Conservation (phyloP, 768 basidiomycete genomes). For the Trametes cinnabarina region DNA sequence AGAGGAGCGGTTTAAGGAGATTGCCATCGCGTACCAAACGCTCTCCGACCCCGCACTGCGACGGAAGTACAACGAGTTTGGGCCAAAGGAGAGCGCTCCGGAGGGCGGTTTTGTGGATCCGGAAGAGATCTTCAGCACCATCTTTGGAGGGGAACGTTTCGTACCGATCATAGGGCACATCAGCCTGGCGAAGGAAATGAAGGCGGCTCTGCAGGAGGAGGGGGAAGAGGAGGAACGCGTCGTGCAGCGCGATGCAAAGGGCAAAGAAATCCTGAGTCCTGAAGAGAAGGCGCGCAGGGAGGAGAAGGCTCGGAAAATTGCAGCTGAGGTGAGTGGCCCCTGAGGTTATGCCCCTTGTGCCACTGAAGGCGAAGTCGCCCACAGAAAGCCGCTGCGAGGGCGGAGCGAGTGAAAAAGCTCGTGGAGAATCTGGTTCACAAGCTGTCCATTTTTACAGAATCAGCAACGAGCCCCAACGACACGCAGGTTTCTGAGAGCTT, state of each 20-base stretch:
- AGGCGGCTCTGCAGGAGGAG: constrained; percentile 84
- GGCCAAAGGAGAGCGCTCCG: constrained; percentile 74
- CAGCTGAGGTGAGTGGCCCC: constrained; percentile 59
- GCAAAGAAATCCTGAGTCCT: constrained; percentile 37
- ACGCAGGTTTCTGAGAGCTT: constrained; percentile 68
- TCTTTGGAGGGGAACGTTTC: constrained; percentile 89
- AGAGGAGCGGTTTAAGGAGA: constrained; percentile 86
- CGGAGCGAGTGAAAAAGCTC: constrained; percentile 72
- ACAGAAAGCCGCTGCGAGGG: constrained; percentile 79
- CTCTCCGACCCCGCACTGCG: constrained; percentile 75
- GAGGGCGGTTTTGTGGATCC: constrained; percentile 90
- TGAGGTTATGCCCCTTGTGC: neutral
- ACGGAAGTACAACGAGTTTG: constrained; percentile 90
- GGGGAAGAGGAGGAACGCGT: constrained; percentile 38
- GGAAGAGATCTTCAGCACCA: constrained; percentile 64
- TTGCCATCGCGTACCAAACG: constrained; percentile 87
- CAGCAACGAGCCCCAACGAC: constrained; percentile 68
- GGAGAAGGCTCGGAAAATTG: constrained; percentile 63
- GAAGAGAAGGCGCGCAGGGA: constrained; percentile 50
- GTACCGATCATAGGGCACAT: constrained; percentile 86
- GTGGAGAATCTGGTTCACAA: constrained; percentile 79
- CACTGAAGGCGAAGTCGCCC: neutral
- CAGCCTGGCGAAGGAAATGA: constrained; percentile 88
- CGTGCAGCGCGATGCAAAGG: constrained; percentile 51
- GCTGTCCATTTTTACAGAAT: constrained; percentile 85